Conservation (phyloP, 257 asterid species). For the Penstemon newberryi region DNA sequence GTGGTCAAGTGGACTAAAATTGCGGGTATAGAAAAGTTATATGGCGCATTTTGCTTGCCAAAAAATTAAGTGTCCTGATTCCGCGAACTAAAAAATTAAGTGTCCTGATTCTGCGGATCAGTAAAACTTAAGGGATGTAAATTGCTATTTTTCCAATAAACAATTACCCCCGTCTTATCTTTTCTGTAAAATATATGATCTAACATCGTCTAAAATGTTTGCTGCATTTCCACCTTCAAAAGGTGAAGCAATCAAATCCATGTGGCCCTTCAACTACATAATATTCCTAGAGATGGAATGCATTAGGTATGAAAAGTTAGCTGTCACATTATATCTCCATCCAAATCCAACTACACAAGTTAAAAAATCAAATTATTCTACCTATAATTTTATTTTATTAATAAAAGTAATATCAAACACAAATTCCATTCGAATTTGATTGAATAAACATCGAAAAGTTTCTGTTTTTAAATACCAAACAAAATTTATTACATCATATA, state of each 20-base stretch:
- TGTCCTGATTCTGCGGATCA: too few relatives aligned
- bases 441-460: not conserved
- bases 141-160: not conserved
- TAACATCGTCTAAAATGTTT: conserved; percentile 24
- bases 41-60: too few relatives aligned
- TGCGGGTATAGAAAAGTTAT: too few relatives aligned
- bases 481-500: not conserved
- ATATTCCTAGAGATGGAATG: not conserved
- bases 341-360: not conserved
- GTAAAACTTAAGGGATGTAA: too few relatives aligned
- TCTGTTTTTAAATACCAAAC: not conserved
- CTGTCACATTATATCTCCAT: conserved; percentile 20
- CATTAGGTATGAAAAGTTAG: conserved; percentile 12
- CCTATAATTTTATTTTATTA: not conserved
- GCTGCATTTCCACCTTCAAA: conserved; percentile 16
- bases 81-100: too few relatives aligned
- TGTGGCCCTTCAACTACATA: conserved; percentile 19
- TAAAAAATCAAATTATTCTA: not conserved
- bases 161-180: not conserved
- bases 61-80: too few relatives aligned
- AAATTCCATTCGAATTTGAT: not conserved
- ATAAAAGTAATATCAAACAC: not conserved
- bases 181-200: conserved; percentile 14
- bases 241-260: conserved; percentile 8
- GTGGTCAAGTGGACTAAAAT: too few relatives aligned